Conservation (phyloP, 1,284 basidiomycete genomes). For the Afroboletus lepidellus region DNA sequence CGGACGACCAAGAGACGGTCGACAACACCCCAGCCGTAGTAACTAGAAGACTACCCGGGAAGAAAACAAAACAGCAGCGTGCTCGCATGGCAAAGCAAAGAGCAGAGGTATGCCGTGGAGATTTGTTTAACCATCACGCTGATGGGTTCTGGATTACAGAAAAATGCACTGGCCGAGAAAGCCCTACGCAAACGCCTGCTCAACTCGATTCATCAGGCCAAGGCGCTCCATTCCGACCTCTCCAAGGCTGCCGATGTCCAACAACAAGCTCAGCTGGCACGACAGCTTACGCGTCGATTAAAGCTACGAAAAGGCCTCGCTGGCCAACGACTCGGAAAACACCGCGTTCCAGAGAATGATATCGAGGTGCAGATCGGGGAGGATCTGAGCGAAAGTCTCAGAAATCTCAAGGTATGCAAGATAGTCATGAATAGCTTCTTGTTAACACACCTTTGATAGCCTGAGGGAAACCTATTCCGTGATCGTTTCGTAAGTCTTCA, state of each 20-base stretch:
- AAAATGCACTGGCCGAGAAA: conserved; percentile 60
- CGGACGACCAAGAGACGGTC: conserved; percentile 39
- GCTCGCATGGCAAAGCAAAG: conserved; percentile 57
- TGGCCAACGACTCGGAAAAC: conserved; percentile 73
- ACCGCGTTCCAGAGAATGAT: conserved; percentile 66
- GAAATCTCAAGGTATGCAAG: conserved; percentile 74
- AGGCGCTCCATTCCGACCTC: conserved; percentile 48
- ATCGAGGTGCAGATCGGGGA: conserved; percentile 91
- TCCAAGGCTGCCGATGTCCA: conserved; percentile 41
- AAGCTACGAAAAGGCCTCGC: conserved; percentile 49
- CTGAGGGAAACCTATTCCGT: conserved; percentile 90
- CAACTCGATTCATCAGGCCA: conserved; percentile 54
- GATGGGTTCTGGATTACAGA: conserved; percentile 40
- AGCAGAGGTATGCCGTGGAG: conserved; percentile 52
- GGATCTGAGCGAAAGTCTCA: conserved; percentile 84
- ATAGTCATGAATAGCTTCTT: not conserved
- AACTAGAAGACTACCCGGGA: conserved; percentile 47
- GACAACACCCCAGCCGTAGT: conserved; percentile 32
- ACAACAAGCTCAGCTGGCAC: conserved; percentile 44
- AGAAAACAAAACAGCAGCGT: conserved; percentile 77
- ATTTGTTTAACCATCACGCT: not conserved
- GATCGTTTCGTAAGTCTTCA: conserved; percentile 86
- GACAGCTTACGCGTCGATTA: conserved; percentile 37
- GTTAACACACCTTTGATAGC: conserved; percentile 43
- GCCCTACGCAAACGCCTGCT: conserved; percentile 58